phyloP scores from a whole-genome alignment of 306 rosid species.

The Sicyos baderoa region DNA sequence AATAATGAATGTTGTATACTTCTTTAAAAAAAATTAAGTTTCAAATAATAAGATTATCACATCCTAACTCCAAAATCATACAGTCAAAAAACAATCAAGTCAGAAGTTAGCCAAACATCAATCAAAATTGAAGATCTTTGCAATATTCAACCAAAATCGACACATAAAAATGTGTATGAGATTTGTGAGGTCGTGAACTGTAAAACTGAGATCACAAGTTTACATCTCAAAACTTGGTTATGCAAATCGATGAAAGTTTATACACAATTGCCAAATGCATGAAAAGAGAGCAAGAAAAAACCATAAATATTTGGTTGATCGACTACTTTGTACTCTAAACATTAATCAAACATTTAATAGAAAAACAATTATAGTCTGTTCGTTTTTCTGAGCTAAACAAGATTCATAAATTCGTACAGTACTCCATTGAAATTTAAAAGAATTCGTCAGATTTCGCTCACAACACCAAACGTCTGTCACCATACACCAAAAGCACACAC shows the following conservation, averaged over 20 bases:
- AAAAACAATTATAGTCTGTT: not conserved
- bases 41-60: not conserved
- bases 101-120: not conserved
- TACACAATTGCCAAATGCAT: not conserved
- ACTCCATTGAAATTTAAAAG: not conserved
- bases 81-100: not conserved
- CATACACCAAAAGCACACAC: not conserved
- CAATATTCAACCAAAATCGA: not conserved
- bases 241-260: not conserved
- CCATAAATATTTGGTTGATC: not conserved
- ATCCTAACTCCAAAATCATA: not conserved
- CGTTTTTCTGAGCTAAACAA: not conserved
- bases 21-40: too few relatives aligned
- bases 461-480: not conserved
- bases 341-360: not conserved
- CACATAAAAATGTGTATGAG: conserved; percentile 1
- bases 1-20: not conserved
- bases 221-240: not conserved
- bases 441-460: not conserved
- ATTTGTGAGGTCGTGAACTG: not conserved
- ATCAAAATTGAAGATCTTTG: not conserved
- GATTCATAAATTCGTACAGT: not conserved
- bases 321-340: not conserved
- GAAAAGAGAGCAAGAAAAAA: not conserved
- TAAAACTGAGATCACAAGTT: too few relatives aligned